Evolutionary conservation across 352 stramenopile genomes (phyloP).

Genomic region (Phytophthora ramorum): DNA sequence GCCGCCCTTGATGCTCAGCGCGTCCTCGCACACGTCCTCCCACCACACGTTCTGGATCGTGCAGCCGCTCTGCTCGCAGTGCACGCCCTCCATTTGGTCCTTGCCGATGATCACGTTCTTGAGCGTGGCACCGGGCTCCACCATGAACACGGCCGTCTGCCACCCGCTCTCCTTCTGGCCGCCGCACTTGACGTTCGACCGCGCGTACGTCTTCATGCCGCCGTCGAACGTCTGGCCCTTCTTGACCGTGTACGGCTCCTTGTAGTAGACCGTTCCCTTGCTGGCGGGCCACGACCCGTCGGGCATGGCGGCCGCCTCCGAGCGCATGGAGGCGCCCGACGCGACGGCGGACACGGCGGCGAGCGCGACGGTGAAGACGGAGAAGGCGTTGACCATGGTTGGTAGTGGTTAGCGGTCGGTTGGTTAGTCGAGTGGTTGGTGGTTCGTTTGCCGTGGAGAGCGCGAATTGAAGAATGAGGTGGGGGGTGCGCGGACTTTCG

Average conservation of each 20-base stretch:
- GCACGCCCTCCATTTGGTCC: too few species aligned
- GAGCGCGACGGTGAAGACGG: slow-evolving; percentile 11
- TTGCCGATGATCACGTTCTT: too few species aligned
- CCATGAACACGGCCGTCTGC: slow-evolving; percentile 31
- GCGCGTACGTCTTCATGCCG: slow-evolving; percentile 55
- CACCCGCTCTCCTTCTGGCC: not conserved
- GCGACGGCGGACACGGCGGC: slow-evolving; percentile 11
- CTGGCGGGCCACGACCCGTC: slow-evolving; percentile 34
- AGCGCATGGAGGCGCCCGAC: slow-evolving; percentile 27
- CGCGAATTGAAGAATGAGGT: slow-evolving; percentile 20
- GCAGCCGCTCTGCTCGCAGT: slow-evolving; percentile 33
- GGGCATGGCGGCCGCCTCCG: slow-evolving; percentile 29
- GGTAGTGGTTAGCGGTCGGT: not conserved
- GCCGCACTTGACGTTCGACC: too few species aligned
- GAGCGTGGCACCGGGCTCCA: slow-evolving; percentile 29
- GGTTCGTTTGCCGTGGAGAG: slow-evolving; percentile 14
- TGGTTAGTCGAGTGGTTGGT: slow-evolving; percentile 2
- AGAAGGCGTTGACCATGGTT: slow-evolving; percentile 24
- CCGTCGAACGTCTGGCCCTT: slow-evolving; percentile 48
- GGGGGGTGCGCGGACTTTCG: not conserved
- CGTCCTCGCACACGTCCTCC: slow-evolving; percentile 41
- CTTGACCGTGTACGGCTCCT: slow-evolving; percentile 39
- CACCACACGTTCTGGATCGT: slow-evolving; percentile 45
- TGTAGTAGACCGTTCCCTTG: slow-evolving; percentile 27
- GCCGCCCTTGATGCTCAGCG: slow-evolving; percentile 33